Conservation (phyloP, 148 eudicot species). For the Suaeda aralocaspica region DNA sequence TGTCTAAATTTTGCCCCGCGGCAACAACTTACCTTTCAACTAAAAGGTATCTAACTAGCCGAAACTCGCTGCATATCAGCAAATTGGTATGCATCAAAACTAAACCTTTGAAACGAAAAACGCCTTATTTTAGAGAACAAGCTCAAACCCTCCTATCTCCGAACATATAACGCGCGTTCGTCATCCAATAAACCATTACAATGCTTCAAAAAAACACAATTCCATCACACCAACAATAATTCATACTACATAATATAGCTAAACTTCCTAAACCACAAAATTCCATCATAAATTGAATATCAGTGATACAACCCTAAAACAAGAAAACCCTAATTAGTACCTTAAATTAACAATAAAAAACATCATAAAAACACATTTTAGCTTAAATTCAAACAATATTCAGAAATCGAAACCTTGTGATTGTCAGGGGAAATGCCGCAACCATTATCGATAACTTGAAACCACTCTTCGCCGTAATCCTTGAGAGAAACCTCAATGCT, state of each 20-base stretch:
- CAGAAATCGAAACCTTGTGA: slow-evolving; percentile 47
- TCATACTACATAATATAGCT: not conserved
- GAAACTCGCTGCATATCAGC: not conserved
- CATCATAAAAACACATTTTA: not conserved
- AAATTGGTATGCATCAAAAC: no score
- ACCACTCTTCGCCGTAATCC: slow-evolving; percentile 71
- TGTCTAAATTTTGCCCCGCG: not conserved
- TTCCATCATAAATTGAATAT: no score
- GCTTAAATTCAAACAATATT: not conserved
- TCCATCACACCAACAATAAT: not conserved
- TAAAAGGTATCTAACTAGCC: not conserved
- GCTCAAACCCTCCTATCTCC: no score
- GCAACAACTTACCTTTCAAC: not conserved
- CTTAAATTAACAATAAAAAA: not conserved
- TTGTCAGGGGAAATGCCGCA: slow-evolving; percentile 74
- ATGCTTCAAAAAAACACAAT: not conserved
- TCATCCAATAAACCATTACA: not conserved
- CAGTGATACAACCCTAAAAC: no score
- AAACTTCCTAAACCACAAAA: not conserved
- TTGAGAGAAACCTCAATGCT: slow-evolving; percentile 64
- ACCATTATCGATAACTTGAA: slow-evolving; percentile 84
- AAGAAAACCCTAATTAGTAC: no score
- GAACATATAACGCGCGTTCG: not conserved
- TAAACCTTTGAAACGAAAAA: no score
- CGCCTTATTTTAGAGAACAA: no score